Conservation (phyloP, 345 rosid genomes). For the Eucalyptus erythrocorys region DNA sequence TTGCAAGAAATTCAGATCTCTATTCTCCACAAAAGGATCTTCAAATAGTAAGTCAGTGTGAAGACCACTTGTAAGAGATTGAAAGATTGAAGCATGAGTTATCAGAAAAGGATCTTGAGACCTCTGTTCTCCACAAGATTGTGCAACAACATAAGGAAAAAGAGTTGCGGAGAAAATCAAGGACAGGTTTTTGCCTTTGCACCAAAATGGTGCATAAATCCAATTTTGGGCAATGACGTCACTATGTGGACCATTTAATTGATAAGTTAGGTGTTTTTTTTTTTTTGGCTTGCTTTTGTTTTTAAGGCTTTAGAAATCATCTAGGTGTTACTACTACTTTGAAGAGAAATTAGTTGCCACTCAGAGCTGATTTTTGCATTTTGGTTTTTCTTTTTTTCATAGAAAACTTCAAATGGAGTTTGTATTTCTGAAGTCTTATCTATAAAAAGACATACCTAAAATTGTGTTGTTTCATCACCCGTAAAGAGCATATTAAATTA, state of each 20-base stretch:
- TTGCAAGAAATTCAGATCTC: slow-evolving; percentile 25
- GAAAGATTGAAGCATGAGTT: neutral
- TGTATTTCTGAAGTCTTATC: neutral
- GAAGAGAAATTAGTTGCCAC: neutral
- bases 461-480: neutral
- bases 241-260: neutral
- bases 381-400: neutral
- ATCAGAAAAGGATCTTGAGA: neutral
- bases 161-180: neutral
- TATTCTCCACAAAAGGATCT: slow-evolving; percentile 6
- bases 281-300: neutral
- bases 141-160: neutral
- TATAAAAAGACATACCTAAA: neutral
- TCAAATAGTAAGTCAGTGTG: slow-evolving; percentile 6
- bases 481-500: neutral
- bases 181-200: neutral
- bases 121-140: neutral
- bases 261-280: neutral
- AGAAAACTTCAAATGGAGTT: neutral
- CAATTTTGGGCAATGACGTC: neutral
- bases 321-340: neutral
- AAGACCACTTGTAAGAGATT: neutral
- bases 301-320: neutral
- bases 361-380: neutral
- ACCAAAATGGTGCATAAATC: neutral